Evolutionary conservation across 257 asterid genomes (phyloP), one percentile per base, ranked within the genome.

Genomic region (Solanum pinnatisectum): DNA sequence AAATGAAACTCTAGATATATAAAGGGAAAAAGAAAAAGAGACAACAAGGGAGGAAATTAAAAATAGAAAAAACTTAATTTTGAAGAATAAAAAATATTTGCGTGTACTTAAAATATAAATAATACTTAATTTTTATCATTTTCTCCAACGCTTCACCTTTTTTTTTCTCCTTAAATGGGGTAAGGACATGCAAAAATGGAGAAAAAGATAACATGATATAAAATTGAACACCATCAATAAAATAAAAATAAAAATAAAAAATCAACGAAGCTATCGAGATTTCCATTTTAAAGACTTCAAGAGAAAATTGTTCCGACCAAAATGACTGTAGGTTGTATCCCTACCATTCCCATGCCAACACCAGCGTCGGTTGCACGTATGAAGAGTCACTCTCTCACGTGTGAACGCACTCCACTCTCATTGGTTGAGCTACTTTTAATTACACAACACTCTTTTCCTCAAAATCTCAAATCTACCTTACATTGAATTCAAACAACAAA

Each of bases 351-450:
- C 68, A 46, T 37, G 15, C 42, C 68, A 81, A 27, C 42, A 46
- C 18, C 40, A 65, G 87, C 87, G 81, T 85, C 87, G 87, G 87
- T 85, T 11, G 79, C 81, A 67, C 87, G 87, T 32, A 20, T 39
- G 81, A 44, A 8, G 22, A 37, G 87, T 85, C 81, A 44, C 81
- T 27, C 60, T 65, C 77, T 25, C 78, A 85, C 87, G 87, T 85
- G 65, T 56, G 81, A 85, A 67, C 20, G n/a, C 65, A 63, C 87
- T 65, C 63, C 79, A 65, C 79, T 65, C 87, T 84, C 30, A 84
- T 65, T 65, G 87, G 87, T 70, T 84, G 63, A 40, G 12, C 84
- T 59, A 25, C 59, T 84, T 63, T 36, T 63, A 60, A 84, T 84
- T 84, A 40, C 78, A 8, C 23, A 14, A 8, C 12, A 14, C 73